Percentiles rank a stretch among this genome's conserved stretches.
Conservation (phyloP, 2,329 filamentous ascomycete species). For the Xylaria sp. region DNA sequence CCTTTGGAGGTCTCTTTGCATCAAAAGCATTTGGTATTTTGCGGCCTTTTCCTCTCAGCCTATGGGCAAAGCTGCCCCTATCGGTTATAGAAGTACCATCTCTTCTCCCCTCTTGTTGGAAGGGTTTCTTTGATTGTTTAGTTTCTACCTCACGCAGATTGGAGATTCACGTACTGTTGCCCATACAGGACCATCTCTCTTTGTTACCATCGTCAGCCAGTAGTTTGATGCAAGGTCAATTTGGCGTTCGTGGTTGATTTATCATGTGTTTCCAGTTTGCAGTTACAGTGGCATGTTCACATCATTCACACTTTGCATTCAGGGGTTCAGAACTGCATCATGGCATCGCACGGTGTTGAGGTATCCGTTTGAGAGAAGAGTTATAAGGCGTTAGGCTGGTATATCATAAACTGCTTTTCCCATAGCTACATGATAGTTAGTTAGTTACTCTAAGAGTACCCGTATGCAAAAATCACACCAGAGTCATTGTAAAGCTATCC, state of each 20-base stretch:
- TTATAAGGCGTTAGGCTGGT: slow-evolving; percentile 7
- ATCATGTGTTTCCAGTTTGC: neutral
- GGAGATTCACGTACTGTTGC: neutral
- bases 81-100: neutral
- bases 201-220: neutral
- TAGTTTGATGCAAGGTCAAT: neutral
- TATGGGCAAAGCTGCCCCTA: neutral
- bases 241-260: slow-evolving; percentile 29
- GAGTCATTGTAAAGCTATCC: neutral
- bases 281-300: slow-evolving; percentile 6
- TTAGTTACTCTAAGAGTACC: slow-evolving; percentile 4
- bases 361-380: slow-evolving; percentile 18
- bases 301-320: slow-evolving; percentile 17
- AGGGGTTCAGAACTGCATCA: slow-evolving; percentile 21
- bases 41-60: neutral
- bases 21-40: slow-evolving; percentile 10
- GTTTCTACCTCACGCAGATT: neutral
- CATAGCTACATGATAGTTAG: slow-evolving; percentile 18
- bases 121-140: slow-evolving; percentile 9
- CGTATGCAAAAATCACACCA: slow-evolving; percentile 10
- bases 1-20: slow-evolving; percentile 13
- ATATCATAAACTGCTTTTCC: slow-evolving; percentile 15
- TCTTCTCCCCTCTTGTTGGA: neutral
- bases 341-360: slow-evolving; percentile 36
- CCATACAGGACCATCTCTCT: slow-evolving; percentile 4